A percentile compares a stretch with the other conserved stretches of the same genome.
phyloP scores from a whole-genome alignment of 2,329 filamentous ascomycete genomes.

The Juglanconis juglandina region DNA sequence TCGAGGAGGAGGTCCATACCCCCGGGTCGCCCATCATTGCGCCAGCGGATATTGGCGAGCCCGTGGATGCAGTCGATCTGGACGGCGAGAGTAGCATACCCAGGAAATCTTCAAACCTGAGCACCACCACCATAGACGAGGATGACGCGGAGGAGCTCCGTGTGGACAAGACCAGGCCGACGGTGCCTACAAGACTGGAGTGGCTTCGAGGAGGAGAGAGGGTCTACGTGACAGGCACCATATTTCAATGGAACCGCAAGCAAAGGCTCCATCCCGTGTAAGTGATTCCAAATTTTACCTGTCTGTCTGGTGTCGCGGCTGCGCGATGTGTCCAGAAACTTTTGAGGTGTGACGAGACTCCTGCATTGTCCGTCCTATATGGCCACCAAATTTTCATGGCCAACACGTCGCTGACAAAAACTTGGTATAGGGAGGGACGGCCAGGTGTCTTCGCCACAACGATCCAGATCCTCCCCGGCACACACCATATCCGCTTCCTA shows the following conservation, averaged over 20 bases:
- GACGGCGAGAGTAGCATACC: slow-evolving; percentile 45
- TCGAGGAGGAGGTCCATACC: slow-evolving; percentile 85
- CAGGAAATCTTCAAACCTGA: slow-evolving; percentile 56
- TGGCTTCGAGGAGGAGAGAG: slow-evolving; percentile 83
- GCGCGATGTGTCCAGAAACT: slow-evolving; percentile 1
- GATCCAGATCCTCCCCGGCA: slow-evolving; percentile 84
- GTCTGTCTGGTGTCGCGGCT: slow-evolving; percentile 1
- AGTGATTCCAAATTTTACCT: slow-evolving; percentile 36
- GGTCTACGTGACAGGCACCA: slow-evolving; percentile 94
- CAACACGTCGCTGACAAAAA: slow-evolving; percentile 13
- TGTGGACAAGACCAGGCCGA: slow-evolving; percentile 70
- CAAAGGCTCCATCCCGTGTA: slow-evolving; percentile 83
- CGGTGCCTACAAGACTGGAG: slow-evolving; percentile 79
- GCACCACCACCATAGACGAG: slow-evolving; percentile 68
- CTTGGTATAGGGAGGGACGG: slow-evolving; percentile 43
- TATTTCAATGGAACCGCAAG: slow-evolving; percentile 96
- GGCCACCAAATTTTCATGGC: slow-evolving; percentile 2
- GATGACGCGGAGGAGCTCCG: slow-evolving; percentile 74
- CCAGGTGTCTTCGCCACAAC: slow-evolving; percentile 69
- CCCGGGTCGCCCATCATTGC: slow-evolving; percentile 87
- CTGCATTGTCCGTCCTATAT: slow-evolving; percentile 7
- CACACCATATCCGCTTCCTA: slow-evolving; percentile 94
- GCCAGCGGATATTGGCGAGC: slow-evolving; percentile 56
- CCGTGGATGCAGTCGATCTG: slow-evolving; percentile 52
- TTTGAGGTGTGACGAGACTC: slow-evolving; percentile 7